Evolutionary conservation across 164 flowering plant species (phyloP), one percentile per base, ranked within the genome.

Genomic region (Tinospora cordifolia): DNA sequence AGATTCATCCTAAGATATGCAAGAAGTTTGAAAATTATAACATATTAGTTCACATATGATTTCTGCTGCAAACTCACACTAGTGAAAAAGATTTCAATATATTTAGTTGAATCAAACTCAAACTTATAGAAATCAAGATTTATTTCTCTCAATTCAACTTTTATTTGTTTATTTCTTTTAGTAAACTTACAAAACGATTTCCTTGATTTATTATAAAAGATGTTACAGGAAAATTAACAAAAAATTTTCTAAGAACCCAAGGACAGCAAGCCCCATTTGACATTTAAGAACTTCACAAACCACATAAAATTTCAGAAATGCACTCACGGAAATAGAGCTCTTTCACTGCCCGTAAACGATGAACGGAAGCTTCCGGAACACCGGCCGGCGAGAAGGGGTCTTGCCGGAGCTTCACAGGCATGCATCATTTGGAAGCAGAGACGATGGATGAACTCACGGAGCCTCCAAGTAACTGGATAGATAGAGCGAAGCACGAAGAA

Each of bases 311-410:
- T 15, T 39, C 7, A 38, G 22, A 24, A 10, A 51, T 12, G 6
- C 58, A 76, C 83, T 72, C 76, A 85, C 84, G 80, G 78, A 5
- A 69, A 69, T 1, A 74, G 70, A 46, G 71, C 36, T 47, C 75
- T 75, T 49, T 71, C 67, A 24, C 69, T 17, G 41, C 74, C 69
- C 15, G 75, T 58, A 3, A 71, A 58, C 4, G 75, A 78, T 26
- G 81, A 60, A 8, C 80, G 74, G 44, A 72, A 73, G 69, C 59
- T 34, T 9, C 69, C 49, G 14, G 67, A 24, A 17, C 79, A 73
- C 17, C 30, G 73, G 67, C 63, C 21, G 62, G 73, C 65, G 41
- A 68, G 62, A 30, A 39, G 60, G 36, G 59, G 78, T 54, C 70
- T 77, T 66, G 74, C 62, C 44, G 74, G 75, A 72, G 75, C 68